Conservation (phyloP, 139 green algal species). For the Closterium sp. region DNA sequence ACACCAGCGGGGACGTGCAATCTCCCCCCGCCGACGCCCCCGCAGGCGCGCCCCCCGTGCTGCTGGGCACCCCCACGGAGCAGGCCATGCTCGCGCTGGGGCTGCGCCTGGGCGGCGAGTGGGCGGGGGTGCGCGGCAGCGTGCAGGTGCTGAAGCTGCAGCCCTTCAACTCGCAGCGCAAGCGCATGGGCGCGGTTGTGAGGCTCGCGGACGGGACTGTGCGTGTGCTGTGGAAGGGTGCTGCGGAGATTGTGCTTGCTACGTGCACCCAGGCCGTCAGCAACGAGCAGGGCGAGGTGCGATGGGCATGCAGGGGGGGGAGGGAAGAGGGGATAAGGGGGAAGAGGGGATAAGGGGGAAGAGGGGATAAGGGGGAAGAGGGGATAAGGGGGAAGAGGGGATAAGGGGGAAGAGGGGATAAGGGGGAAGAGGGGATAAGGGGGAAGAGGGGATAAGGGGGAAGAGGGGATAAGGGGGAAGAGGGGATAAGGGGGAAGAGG, state of each 20-base stretch:
- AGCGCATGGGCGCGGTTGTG: constrained; percentile 64
- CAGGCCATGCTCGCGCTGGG: constrained; percentile 86
- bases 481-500: too few relatives aligned
- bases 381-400: too few relatives aligned
- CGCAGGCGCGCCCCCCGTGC: background rate
- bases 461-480: too few relatives aligned
- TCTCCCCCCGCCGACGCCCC: background rate
- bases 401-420: too few relatives aligned
- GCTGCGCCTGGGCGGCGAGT: constrained; percentile 69
- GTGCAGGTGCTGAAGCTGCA: constrained; percentile 41
- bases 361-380: too few relatives aligned
- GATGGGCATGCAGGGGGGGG: background rate
- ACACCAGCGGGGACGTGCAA: background rate
- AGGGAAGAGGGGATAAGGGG: too few relatives aligned
- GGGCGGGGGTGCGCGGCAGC: constrained; percentile 56
- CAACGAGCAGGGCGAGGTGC: background rate
- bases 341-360: too few relatives aligned
- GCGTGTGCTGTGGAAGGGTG: constrained; percentile 94
- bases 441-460: too few relatives aligned
- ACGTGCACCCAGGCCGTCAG: constrained; percentile 57
- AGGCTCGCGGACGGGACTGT: constrained; percentile 54
- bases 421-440: too few relatives aligned
- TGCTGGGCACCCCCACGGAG: constrained; percentile 91
- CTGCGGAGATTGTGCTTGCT: constrained; percentile 88
- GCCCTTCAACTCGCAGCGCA: constrained; percentile 44